These are phyloP conservation scores for Pelargonium fulgidum DNA, from an alignment of 441 rosid species.

Conservation along the genomic window DNA sequence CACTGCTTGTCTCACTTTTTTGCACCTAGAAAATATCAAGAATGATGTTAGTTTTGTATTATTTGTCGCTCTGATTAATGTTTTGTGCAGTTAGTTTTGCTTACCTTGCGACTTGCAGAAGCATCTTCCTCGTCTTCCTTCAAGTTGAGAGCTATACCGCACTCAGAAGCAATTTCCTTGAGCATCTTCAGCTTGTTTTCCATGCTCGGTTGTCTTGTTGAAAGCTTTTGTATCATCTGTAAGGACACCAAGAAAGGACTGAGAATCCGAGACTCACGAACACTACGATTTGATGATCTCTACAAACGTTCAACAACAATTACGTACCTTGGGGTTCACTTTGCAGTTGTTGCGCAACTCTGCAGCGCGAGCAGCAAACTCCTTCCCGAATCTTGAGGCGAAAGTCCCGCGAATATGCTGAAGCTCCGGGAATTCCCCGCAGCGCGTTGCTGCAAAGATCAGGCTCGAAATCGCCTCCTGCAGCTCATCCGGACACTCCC, in stretches of 20 bases:
- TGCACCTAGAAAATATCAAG: too few species aligned
- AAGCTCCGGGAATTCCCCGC: slow-evolving; percentile 94
- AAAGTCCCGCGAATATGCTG: slow-evolving; percentile 61
- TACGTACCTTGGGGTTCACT: slow-evolving; percentile 50
- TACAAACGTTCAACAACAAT: not conserved
- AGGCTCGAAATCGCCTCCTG: slow-evolving; percentile 64
- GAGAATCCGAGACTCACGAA: not conserved
- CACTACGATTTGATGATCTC: not conserved
- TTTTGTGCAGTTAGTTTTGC: too few species aligned
- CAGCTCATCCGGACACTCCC: slow-evolving; percentile 77
- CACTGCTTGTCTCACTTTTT: too few species aligned
- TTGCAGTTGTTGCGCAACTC: slow-evolving; percentile 72
- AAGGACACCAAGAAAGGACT: not conserved
- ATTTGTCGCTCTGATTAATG: too few species aligned
- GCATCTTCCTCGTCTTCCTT: too few species aligned
- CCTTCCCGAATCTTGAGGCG: slow-evolving; percentile 66
- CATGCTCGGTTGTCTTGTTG: slow-evolving; percentile 61
- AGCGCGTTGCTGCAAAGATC: slow-evolving; percentile 67
- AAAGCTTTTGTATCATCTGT: slow-evolving; percentile 74
- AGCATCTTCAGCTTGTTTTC: slow-evolving; percentile 55
- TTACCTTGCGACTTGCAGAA: too few species aligned
- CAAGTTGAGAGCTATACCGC: slow-evolving; percentile 32
- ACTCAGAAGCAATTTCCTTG: slow-evolving; percentile 66
- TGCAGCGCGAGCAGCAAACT: slow-evolving; percentile 58
- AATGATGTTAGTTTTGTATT: too few species aligned